Conservation (phyloP, 192 early-diverging fungal species). For the Coemansia sp. region DNA sequence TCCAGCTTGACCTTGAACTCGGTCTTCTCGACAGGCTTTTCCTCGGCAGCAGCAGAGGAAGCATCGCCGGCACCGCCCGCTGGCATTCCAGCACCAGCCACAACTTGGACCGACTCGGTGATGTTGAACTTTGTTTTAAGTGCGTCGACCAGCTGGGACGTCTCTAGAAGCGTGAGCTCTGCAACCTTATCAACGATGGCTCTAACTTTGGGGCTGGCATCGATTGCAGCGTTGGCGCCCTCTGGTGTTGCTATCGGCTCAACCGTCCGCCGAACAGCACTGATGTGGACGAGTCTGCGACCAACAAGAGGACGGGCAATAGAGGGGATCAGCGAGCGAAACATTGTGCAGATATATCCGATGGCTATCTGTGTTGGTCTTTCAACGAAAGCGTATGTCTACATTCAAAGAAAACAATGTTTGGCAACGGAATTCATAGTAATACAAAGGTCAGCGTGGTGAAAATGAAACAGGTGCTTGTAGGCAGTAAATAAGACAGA, state of each 20-base stretch:
- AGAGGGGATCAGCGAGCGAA: constrained; percentile 42
- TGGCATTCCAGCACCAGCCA: constrained; percentile 58
- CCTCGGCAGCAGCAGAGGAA: constrained; percentile 69
- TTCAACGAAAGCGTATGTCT: no score
- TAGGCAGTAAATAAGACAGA: no score
- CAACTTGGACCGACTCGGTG: constrained; percentile 85
- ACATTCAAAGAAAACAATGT: no score
- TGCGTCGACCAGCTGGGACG: constrained; percentile 81
- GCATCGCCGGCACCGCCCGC: constrained; percentile 59
- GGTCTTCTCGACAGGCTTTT: constrained; percentile 89
- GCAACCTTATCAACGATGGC: constrained; percentile 90
- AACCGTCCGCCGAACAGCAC: constrained; percentile 46
- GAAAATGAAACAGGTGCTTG: no score
- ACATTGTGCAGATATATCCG: background rate
- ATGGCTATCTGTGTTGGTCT: background rate
- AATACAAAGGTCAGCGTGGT: no score
- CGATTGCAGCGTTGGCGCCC: constrained; percentile 51
- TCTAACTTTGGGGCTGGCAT: constrained; percentile 65
- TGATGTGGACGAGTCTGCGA: constrained; percentile 47
- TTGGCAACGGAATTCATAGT: no score
- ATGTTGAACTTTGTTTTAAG: constrained; percentile 91
- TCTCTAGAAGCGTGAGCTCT: constrained; percentile 89
- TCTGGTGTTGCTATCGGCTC: constrained; percentile 68
- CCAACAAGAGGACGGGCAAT: constrained; percentile 32
- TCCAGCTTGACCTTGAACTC: constrained; percentile 95